Percentiles rank a stretch among this genome's conserved stretches.
Conservation (phyloP, 2,329 filamentous ascomycete species). For the Cytospora piceae region DNA sequence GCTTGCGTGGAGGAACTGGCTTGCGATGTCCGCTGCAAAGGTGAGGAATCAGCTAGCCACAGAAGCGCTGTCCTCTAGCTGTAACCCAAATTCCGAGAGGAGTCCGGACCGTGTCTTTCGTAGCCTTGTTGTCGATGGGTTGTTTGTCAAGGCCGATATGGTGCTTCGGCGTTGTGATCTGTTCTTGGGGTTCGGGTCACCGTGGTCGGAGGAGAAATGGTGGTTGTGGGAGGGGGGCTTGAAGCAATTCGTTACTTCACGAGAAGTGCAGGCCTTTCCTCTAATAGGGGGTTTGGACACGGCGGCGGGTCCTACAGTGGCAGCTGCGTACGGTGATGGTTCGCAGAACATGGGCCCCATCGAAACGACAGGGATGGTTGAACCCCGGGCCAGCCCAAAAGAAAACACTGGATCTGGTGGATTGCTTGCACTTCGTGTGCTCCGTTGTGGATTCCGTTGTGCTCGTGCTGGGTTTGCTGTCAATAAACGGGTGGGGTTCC, state of each 20-base stretch:
- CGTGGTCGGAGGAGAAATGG: slow-evolving; percentile 3
- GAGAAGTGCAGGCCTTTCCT: slow-evolving; percentile 15
- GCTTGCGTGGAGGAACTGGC: slow-evolving; percentile 4
- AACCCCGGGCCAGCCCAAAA: slow-evolving; percentile 14
- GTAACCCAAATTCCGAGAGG: not conserved
- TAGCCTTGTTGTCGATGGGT: slow-evolving; percentile 7
- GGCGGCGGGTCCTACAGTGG: slow-evolving; percentile 21
- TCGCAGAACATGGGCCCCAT: slow-evolving; percentile 24
- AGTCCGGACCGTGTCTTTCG: not conserved
- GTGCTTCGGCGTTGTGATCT: slow-evolving; percentile 4
- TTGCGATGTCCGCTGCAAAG: slow-evolving; percentile 20
- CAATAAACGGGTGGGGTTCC: slow-evolving; percentile 19
- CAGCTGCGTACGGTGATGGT: slow-evolving; percentile 3
- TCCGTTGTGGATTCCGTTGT: slow-evolving; percentile 14
- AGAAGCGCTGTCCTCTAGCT: not conserved
- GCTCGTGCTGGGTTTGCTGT: slow-evolving; percentile 25
- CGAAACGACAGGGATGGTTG: slow-evolving; percentile 22
- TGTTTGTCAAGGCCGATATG: not conserved
- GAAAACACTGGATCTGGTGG: slow-evolving; percentile 28
- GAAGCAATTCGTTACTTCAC: slow-evolving; percentile 7
- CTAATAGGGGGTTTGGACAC: slow-evolving; percentile 25
- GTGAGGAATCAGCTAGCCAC: slow-evolving; percentile 11
- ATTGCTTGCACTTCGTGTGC: slow-evolving; percentile 27
- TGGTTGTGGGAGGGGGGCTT: not conserved
- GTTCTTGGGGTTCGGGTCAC: slow-evolving; percentile 7